Evolutionary conservation across 352 stramenopile genomes (phyloP).

Genomic region (Phytophthora sp.): DNA sequence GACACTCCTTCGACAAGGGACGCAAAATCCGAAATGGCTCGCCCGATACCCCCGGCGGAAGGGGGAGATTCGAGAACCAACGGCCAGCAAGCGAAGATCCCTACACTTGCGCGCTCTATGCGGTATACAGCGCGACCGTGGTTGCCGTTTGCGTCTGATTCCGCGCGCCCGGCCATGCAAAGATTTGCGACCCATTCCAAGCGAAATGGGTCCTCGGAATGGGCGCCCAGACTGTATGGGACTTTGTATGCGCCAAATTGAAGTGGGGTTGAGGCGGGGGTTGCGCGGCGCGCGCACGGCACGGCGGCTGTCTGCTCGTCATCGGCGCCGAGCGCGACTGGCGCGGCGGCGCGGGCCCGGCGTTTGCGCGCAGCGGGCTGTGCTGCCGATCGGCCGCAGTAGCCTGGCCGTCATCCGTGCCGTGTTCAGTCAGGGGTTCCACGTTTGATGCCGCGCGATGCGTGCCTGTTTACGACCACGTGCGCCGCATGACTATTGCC

Average conservation of each 20-base stretch:
- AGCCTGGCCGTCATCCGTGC: no score
- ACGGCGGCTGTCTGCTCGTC: no score
- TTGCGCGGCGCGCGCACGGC: background rate
- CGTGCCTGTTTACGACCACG: no score
- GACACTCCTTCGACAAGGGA: conserved; percentile 18
- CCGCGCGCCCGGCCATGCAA: conserved; percentile 1
- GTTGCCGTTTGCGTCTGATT: conserved; percentile 29
- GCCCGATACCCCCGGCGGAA: no score
- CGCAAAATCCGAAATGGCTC: conserved; percentile 74
- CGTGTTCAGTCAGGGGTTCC: no score
- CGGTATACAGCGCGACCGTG: conserved; percentile 40
- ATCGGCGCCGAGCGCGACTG: no score
- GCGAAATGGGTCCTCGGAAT: conserved; percentile 9
- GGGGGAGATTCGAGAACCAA: conserved; percentile 22
- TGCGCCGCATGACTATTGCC: no score
- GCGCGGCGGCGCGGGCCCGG: no score
- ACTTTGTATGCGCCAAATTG: conserved; percentile 29
- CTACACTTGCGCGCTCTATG: conserved; percentile 37
- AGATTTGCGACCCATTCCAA: conserved; percentile 28
- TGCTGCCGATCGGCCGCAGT: no score
- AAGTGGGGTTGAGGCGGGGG: conserved; percentile 13
- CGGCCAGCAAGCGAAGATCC: conserved; percentile 30
- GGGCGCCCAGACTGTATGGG: conserved; percentile 4
- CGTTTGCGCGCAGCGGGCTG: no score
- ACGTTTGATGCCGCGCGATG: no score